Conservation (phyloP, 78 protist species). For the Dictyostelium capitatum region DNA sequence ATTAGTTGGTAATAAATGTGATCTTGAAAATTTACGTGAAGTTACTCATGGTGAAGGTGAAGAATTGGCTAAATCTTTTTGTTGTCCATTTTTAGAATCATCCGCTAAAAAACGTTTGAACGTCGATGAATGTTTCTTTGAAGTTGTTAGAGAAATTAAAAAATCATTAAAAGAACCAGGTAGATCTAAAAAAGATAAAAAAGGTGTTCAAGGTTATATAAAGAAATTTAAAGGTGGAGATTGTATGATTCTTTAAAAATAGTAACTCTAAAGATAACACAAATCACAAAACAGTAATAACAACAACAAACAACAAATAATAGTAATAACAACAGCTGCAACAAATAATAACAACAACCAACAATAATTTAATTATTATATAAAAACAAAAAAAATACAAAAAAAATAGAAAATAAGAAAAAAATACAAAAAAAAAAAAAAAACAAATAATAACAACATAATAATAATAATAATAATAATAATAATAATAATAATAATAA, state of each 20-base stretch:
- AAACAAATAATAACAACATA: not conserved
- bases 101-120: slow-evolving; percentile 92
- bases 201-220: slow-evolving; percentile 16
- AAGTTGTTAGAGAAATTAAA: slow-evolving; percentile 81
- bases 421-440: not conserved
- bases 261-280: too few species aligned
- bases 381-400: not conserved
- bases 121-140: slow-evolving; percentile 95
- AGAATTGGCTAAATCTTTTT: slow-evolving; percentile 74
- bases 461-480: too few species aligned
- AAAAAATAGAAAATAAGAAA: not conserved
- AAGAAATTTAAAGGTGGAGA: slow-evolving; percentile 74
- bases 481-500: not conserved
- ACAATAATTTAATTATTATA: slow-evolving; percentile 1
- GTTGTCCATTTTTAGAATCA: slow-evolving; percentile 86
- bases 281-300: too few species aligned
- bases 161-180: slow-evolving; percentile 77
- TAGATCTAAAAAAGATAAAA: slow-evolving; percentile 62
- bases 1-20: slow-evolving; percentile 94
- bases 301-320: not conserved
- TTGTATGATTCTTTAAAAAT: slow-evolving; percentile 63
- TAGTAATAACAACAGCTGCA: not conserved
- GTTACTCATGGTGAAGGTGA: slow-evolving; percentile 90
- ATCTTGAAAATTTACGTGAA: slow-evolving; percentile 84
- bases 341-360: not conserved